Evolutionary conservation across 2,329 filamentous ascomycete species (phyloP), one percentile per base, ranked within the genome.

Genomic region (Ceratocystis variospora): DNA sequence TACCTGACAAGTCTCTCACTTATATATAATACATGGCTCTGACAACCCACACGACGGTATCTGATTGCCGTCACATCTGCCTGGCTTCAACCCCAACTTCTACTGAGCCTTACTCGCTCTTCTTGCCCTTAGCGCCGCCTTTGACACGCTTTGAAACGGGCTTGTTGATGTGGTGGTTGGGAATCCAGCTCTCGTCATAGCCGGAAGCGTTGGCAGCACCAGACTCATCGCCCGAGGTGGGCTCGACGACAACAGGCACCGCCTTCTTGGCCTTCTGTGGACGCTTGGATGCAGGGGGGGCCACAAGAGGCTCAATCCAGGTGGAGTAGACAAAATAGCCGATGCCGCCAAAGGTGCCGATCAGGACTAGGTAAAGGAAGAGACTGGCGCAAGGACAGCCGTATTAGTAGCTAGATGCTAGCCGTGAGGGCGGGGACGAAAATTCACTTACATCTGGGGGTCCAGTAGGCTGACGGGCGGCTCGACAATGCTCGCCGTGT

Each of bases 251-350:
- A 66, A 88, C 86, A 70, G 82, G 80, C 48, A 87, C 83, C 68
- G 80, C 79, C 78, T 88, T 88, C 81, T 89, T 89, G 71, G 76
- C 76, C 74, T 85, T 85, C 82, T 79, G 79, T 50, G 81, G 79
- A 69, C 86, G 84, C 80, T 90, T 89, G 71, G 87, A 86, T 81
- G 96, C 90, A 1, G 66, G 57, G 19, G 63, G 63, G 62, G 94
- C 93, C 82, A 97, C 96, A 74, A 99, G 88, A 15, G 91, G 87
- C 73, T 91, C 89, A 77, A 99, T 88, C 91, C 93, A 97, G 73
- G 93, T 96, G 80, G 88, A 94, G 84, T 99, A 99, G 79, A 96
- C 90, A 77, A 96, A 96, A 85, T 93, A 96, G 75, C 88, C 84
- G 65, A 87, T 90, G 69, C 88, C 91, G 70, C 78, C 85, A 75